Conservation (phyloP, 2,329 filamentous ascomycete species). For the Kalaharituber pfeilii region DNA sequence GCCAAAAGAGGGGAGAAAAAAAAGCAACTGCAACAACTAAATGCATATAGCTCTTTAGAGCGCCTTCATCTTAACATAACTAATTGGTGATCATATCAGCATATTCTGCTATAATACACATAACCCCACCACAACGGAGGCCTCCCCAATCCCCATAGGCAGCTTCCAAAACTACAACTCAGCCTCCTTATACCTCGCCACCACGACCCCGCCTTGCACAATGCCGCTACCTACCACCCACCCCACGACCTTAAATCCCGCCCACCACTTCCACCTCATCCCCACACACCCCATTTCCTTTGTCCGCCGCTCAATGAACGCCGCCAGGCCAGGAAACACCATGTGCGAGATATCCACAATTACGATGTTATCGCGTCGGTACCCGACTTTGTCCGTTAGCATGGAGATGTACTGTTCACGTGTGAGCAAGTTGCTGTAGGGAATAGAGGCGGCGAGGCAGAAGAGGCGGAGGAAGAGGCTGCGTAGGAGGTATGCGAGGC, state of each 20-base stretch:
- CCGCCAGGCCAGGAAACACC: conserved; percentile 8
- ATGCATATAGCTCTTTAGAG: no score
- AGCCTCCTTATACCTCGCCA: conserved; percentile 2
- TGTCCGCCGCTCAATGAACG: conserved; percentile 1
- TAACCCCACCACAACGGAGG: no score
- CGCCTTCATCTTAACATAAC: no score
- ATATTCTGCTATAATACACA: no score
- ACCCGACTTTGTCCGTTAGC: not conserved
- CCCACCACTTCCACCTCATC: conserved; percentile 5
- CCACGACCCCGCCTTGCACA: conserved; percentile 5
- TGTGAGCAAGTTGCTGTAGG: conserved; percentile 6
- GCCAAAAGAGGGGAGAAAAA: no score
- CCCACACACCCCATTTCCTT: conserved; percentile 2
- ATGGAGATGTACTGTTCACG: conserved; percentile 3
- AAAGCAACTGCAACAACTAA: no score
- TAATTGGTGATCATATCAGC: no score
- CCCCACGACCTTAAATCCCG: conserved; percentile 4
- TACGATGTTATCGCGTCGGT: not conserved
- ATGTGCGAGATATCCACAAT: conserved; percentile 5
- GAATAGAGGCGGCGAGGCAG: conserved; percentile 3
- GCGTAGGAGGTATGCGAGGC: not conserved
- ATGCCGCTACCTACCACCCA: conserved; percentile 2
- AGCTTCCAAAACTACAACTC: no score
- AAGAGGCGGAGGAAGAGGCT: conserved; percentile 1
- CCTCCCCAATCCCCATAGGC: no score